These are phyloP conservation scores for Skeletonema tropicum DNA, from an alignment of 108 stramenopile genomes.

Conservation along the genomic window DNA sequence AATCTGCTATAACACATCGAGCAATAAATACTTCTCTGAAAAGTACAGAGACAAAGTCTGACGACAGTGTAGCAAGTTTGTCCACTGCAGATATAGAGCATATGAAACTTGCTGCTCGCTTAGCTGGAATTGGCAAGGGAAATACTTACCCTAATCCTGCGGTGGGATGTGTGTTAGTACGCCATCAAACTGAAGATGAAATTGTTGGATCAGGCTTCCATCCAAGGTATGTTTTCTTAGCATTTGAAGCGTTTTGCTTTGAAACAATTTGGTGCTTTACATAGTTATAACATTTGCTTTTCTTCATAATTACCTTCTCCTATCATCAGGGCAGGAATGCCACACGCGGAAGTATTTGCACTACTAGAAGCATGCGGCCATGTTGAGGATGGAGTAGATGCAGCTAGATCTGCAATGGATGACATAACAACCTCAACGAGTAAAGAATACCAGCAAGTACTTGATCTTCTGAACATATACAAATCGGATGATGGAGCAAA, in stretches of 20 bases:
- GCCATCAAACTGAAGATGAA: slow-evolving; percentile 33
- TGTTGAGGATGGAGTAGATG: slow-evolving; percentile 62
- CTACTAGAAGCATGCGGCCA: slow-evolving; percentile 76
- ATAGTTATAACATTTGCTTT: background rate
- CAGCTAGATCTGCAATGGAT: slow-evolving; percentile 60
- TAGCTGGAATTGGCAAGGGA: slow-evolving; percentile 63
- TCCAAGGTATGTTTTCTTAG: slow-evolving; percentile 35
- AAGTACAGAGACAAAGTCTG: background rate
- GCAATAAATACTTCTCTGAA: background rate
- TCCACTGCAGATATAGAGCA: slow-evolving; percentile 31
- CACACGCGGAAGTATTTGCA: slow-evolving; percentile 91
- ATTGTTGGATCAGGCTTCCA: slow-evolving; percentile 88
- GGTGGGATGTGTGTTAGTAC: slow-evolving; percentile 88
- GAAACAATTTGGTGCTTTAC: background rate
- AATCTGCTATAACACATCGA: background rate
- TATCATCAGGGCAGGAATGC: slow-evolving; percentile 69
- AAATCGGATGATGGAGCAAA: slow-evolving; percentile 49
- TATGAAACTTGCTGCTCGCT: slow-evolving; percentile 54
- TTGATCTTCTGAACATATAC: slow-evolving; percentile 52
- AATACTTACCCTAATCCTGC: slow-evolving; percentile 90
- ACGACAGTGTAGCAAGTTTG: background rate
- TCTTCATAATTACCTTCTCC: background rate
- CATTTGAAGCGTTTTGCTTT: background rate
- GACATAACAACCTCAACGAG: slow-evolving; percentile 9
- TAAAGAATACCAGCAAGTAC: slow-evolving; percentile 12